phyloP scores from a whole-genome alignment of 371 early-diverging fungal genomes.

The Rhizomucor pusillus region DNA sequence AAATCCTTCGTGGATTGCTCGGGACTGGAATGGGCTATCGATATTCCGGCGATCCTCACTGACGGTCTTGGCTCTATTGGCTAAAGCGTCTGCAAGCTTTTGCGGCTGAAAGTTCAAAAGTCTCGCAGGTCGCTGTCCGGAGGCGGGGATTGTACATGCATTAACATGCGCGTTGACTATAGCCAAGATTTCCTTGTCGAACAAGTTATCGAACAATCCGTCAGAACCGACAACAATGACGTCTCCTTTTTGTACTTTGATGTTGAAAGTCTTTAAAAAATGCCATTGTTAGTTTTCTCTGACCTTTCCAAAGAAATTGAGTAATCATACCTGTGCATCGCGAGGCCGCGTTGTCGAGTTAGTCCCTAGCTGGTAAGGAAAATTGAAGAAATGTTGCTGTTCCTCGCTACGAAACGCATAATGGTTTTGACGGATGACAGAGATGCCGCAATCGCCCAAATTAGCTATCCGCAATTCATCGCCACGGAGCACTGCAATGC shows the following conservation, averaged over 20 bases:
- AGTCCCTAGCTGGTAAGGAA: slow-evolving; percentile 78
- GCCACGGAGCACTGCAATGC: slow-evolving; percentile 80
- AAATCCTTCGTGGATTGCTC: slow-evolving; percentile 75
- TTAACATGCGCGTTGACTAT: slow-evolving; percentile 61
- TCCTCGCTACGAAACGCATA: slow-evolving; percentile 90
- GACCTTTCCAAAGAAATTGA: slow-evolving; percentile 9
- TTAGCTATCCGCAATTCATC: slow-evolving; percentile 92
- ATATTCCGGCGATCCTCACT: slow-evolving; percentile 76
- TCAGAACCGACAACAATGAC: slow-evolving; percentile 77
- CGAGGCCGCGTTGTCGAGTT: slow-evolving; percentile 63
- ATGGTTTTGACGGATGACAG: slow-evolving; percentile 82
- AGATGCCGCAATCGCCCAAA: slow-evolving; percentile 92
- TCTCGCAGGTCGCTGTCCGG: slow-evolving; percentile 29
- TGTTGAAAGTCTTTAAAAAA: slow-evolving; percentile 45
- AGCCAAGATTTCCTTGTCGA: slow-evolving; percentile 78
- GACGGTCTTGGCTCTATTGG: slow-evolving; percentile 70
- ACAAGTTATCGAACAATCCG: slow-evolving; percentile 82
- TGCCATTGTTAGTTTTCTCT: slow-evolving; percentile 1
- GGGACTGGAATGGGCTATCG: slow-evolving; percentile 84
- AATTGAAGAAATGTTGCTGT: slow-evolving; percentile 84
- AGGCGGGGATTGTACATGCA: slow-evolving; percentile 56
- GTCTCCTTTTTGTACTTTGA: slow-evolving; percentile 80
- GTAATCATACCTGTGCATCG: slow-evolving; percentile 57
- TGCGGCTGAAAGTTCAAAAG: slow-evolving; percentile 63
- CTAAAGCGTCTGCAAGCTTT: slow-evolving; percentile 74